These are phyloP conservation scores for Nakazawaea sp. DNA, from an alignment of 805 yeast genomes.

Conservation along the genomic window DNA sequence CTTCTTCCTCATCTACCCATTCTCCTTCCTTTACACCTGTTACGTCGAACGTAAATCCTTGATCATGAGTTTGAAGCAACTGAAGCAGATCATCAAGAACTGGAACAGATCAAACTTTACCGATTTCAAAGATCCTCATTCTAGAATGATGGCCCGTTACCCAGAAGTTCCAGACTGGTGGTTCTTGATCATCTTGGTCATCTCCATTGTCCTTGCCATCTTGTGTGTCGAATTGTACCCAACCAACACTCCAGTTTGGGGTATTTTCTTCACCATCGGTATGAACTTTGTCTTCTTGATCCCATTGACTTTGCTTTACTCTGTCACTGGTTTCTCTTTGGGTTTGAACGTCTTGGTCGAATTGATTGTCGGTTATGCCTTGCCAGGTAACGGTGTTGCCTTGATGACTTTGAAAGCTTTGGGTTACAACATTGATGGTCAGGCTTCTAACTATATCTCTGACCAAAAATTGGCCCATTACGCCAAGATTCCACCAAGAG, in stretches of 20 bases:
- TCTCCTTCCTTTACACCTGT: conserved; percentile 43
- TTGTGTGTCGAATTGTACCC: conserved; percentile 39
- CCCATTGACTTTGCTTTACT: conserved; percentile 40
- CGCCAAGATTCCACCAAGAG: conserved; percentile 50
- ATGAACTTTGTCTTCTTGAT: conserved; percentile 43
- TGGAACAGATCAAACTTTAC: conserved; percentile 16
- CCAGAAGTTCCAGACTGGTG: conserved; percentile 59
- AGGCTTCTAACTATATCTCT: conserved; percentile 54
- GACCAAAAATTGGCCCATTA: conserved; percentile 54
- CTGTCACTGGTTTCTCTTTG: conserved; percentile 40
- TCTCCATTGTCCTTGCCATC: conserved; percentile 24
- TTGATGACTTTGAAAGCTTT: conserved; percentile 43
- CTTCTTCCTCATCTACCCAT: conserved; percentile 48
- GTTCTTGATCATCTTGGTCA: conserved; percentile 18
- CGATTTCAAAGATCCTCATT: conserved; percentile 43
- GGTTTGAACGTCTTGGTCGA: conserved; percentile 49
- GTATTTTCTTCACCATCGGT: conserved; percentile 44
- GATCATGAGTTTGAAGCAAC: conserved; percentile 29
- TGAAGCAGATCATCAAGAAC: conserved; percentile 22
- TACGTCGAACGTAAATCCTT: conserved; percentile 38
- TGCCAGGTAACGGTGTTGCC: conserved; percentile 50
- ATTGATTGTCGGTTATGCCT: conserved; percentile 48
- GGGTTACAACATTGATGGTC: conserved; percentile 56
- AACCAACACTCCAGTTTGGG: conserved; percentile 53
- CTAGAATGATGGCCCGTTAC: conserved; percentile 48